Base-by-base conservation (phyloP, 441 rosid genomes). In the Aquilaria agallochum region DNA sequence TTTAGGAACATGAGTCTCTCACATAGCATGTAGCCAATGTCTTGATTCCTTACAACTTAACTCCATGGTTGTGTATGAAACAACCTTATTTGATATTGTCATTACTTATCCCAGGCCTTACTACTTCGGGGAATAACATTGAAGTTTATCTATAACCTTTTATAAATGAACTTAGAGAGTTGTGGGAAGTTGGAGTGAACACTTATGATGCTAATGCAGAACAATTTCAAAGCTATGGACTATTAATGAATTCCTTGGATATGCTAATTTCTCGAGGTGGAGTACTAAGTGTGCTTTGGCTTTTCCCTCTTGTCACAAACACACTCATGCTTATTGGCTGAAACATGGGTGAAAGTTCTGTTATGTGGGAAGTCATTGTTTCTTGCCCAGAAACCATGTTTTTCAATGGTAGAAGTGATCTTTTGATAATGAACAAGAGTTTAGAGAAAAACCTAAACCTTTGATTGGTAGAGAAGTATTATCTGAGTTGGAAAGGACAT, bases 201-300 rank as follows among this genome's bases (percentile, higher is more conserved):
- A 50, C 53, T 0, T 50, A 12, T 9, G 15, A 50, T 50, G 53
- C 53, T 11, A 50, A 1, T 50, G 53, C 7, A 11, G 20, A 50
- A 20, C 5, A 50, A 50, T 13, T 50, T 50, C 4, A n/a, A 50
- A 6, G 12, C 20, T 12, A 20, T 50, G 53, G 20, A 50, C 55
- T 2, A 52, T 65, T 4, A 56, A 54, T 60, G 71, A 73, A 36
- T 65, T 64, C 32, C 62, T 57, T 5, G 60, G 50, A 13, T 36
- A 55, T 30, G 55, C 54, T 2, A 48, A 53, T 50, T 11, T 59
- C 14, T 74, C 53, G 2, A 56, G 68, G 2, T 58, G 58, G 63
- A 59, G 63, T 12, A 63, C 60, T 1, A 63, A 66, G 9, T 48
- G 65, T 3, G 40, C 27, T 1, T 27, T 58, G 11, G 60, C 67